phyloP scores from a whole-genome alignment of 768 basidiomycete genomes.

The Chalciporus chontae region DNA sequence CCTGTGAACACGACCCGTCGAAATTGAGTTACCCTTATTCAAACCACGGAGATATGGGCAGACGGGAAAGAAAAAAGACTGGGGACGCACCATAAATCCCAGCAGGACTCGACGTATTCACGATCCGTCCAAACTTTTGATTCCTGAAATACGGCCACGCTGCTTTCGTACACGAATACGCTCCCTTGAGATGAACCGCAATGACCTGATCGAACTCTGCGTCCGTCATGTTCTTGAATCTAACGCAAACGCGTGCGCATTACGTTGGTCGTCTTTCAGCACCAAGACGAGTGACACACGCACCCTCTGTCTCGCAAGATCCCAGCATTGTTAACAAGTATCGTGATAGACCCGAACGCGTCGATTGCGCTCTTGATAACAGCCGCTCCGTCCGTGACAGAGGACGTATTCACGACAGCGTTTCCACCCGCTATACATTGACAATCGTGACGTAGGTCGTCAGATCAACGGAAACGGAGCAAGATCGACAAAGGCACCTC shows the following conservation, averaged over 20 bases:
- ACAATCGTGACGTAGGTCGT: not conserved
- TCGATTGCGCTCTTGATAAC: slow-evolving; percentile 86
- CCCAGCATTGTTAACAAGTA: slow-evolving; percentile 95
- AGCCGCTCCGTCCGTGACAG: slow-evolving; percentile 80
- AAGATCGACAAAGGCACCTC: slow-evolving; percentile 43
- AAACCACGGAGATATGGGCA: not conserved
- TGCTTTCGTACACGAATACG: slow-evolving; percentile 89
- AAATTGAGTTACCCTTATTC: no score
- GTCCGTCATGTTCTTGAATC: slow-evolving; percentile 97
- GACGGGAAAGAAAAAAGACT: no score
- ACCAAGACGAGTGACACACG: slow-evolving; percentile 13
- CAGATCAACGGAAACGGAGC: not conserved
- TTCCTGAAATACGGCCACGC: slow-evolving; percentile 95
- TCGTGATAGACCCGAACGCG: slow-evolving; percentile 78
- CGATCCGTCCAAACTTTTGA: slow-evolving; percentile 89
- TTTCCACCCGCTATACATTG: slow-evolving; percentile 71
- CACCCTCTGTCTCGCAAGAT: slow-evolving; percentile 81
- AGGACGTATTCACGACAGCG: slow-evolving; percentile 83
- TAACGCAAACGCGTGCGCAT: slow-evolving; percentile 27
- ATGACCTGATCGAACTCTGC: slow-evolving; percentile 88
- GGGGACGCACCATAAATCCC: slow-evolving; percentile 75
- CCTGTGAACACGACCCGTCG: slow-evolving; percentile 38
- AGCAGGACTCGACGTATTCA: slow-evolving; percentile 94
- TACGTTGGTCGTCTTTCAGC: no score
- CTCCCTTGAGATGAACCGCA: slow-evolving; percentile 91